These are phyloP conservation scores for Cyclotella baltica DNA, from an alignment of 108 stramenopile genomes.

Conservation along the genomic window DNA sequence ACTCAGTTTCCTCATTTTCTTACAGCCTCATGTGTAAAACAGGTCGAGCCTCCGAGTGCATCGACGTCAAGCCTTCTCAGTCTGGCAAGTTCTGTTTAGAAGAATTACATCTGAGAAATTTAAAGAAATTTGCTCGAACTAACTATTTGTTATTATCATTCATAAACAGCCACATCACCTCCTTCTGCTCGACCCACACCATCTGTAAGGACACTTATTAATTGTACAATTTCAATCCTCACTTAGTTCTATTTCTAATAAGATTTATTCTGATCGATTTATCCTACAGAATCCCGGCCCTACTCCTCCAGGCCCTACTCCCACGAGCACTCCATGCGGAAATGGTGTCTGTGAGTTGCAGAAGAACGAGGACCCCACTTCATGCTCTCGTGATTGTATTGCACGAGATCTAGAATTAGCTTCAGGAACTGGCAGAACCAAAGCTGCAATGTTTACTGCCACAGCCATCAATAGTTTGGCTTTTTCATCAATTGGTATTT, in stretches of 20 bases:
- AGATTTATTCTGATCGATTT: neutral
- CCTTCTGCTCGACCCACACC: slow-evolving; percentile 1
- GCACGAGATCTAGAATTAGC: neutral
- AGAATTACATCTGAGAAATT: neutral
- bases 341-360: neutral
- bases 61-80: neutral
- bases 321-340: neutral
- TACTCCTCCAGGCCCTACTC: neutral
- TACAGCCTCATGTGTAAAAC: no score
- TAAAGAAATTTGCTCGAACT: neutral
- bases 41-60: slow-evolving; percentile 9
- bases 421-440: neutral
- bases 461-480: neutral
- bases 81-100: neutral
- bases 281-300: neutral
- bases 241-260: neutral
- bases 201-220: neutral
- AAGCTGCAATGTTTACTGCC: slow-evolving; percentile 11
- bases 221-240: neutral
- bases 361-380: neutral
- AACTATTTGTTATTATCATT: neutral
- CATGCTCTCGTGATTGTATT: slow-evolving; percentile 9
- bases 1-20: no score
- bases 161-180: slow-evolving; percentile 6
- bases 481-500: neutral